Conservation (phyloP, 225 moss, liverwort and hornwort genomes). For the Climacium dendroides region DNA sequence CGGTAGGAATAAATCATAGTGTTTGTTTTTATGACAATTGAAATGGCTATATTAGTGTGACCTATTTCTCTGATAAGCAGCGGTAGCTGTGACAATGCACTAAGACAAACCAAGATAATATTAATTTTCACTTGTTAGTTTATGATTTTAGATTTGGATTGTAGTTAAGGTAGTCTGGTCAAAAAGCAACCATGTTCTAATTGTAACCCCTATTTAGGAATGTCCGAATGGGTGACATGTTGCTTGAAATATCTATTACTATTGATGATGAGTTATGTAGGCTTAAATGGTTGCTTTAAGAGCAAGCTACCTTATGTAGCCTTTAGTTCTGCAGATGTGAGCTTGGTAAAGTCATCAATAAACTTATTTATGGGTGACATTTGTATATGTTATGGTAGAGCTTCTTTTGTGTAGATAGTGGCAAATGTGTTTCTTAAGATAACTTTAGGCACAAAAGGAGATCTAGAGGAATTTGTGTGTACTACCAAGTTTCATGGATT, state of each 20-base stretch:
- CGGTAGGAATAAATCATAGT: not conserved
- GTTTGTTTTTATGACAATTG: not conserved
- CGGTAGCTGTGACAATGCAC: fast-evolving
- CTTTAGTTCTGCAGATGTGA: fast-evolving
- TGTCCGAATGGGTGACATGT: too few relatives aligned
- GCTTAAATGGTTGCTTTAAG: too few relatives aligned
- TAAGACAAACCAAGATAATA: too few relatives aligned
- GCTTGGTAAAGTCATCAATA: not conserved
- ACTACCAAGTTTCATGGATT: not conserved
- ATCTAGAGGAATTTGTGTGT: fast-evolving
- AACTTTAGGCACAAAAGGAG: fast-evolving
- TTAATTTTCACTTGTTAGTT: not conserved
- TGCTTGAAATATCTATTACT: too few relatives aligned
- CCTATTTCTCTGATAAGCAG: fast-evolving
- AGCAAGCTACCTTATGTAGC: not conserved
- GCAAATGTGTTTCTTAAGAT: not conserved
- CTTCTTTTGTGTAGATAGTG: too few relatives aligned
- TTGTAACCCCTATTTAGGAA: too few relatives aligned
- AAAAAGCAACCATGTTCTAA: too few relatives aligned
- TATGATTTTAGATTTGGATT: not conserved
- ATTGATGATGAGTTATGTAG: too few relatives aligned
- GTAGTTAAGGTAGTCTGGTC: too few relatives aligned
- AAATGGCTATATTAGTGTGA: not conserved
- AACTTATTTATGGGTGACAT: not conserved
- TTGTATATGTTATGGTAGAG: not conserved